A percentile compares a stretch with the other conserved stretches of the same genome.
Conservation (phyloP, 495 filamentous ascomycete genomes). For the Neurospora sp. region DNA sequence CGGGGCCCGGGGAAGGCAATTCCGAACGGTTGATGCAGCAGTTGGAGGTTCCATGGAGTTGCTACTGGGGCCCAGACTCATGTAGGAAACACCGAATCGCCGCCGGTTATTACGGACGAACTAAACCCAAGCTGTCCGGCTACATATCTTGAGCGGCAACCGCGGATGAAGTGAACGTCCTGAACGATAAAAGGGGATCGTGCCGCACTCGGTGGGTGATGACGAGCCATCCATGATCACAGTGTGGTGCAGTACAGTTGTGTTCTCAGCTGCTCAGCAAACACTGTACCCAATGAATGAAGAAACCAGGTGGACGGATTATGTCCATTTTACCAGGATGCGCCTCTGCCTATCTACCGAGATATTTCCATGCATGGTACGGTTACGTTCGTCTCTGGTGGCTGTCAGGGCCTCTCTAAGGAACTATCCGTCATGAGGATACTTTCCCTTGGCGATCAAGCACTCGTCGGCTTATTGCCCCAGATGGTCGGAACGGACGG, state of each 20-base stretch:
- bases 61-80: not conserved
- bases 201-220: not conserved
- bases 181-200: not conserved
- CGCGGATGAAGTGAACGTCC: not conserved
- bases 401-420: not conserved
- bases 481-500: not conserved
- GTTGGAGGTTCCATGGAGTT: not conserved
- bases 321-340: not conserved
- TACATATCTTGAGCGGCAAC: not conserved
- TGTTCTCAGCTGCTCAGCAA: not conserved
- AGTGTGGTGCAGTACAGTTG: not conserved
- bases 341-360: not conserved
- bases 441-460: not conserved
- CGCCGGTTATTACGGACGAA: not conserved
- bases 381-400: not conserved
- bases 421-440: not conserved
- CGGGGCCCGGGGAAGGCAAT: not conserved
- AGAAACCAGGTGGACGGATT: not conserved
- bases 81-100: not conserved
- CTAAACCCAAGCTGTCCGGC: not conserved
- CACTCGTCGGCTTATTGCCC: not conserved
- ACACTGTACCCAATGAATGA: not conserved
- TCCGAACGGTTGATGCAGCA: not conserved
- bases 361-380: not conserved
- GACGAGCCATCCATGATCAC: not conserved